phyloP scores from a whole-genome alignment of 2,329 filamentous ascomycete genomes.

The Fusarium sp. region DNA sequence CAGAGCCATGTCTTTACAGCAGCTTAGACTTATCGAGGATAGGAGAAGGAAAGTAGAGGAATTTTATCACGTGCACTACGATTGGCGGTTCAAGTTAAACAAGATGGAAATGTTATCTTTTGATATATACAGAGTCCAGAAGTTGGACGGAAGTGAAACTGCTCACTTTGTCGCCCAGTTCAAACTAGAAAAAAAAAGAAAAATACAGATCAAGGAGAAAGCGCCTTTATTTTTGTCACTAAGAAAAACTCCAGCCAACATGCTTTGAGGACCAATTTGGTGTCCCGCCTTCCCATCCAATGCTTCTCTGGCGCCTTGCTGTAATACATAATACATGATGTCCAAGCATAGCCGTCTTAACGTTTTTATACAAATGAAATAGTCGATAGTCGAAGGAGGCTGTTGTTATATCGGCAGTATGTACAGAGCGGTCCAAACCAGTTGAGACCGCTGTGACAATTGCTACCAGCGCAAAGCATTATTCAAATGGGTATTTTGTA shows the following conservation, averaged over 20 bases:
- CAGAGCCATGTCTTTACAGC: constrained; percentile 36
- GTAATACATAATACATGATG: constrained; percentile 36
- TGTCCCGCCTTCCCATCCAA: constrained; percentile 19
- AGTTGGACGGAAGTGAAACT: constrained; percentile 30
- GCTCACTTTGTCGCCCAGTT: constrained; percentile 4
- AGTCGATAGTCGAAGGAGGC: constrained; percentile 6
- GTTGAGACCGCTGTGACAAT: constrained; percentile 20
- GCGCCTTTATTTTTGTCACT: constrained; percentile 16
- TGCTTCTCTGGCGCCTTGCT: constrained; percentile 42
- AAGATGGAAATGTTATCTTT: constrained; percentile 29
- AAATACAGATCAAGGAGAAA: constrained; percentile 3
- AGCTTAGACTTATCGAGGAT: constrained; percentile 28
- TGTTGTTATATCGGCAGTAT: constrained; percentile 20
- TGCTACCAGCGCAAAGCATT: constrained; percentile 35
- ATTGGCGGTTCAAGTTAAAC: constrained; percentile 5
- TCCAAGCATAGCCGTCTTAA: constrained; percentile 30
- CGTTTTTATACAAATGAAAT: constrained; percentile 33
- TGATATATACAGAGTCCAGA: constrained; percentile 15
- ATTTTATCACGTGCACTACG: constrained; percentile 15
- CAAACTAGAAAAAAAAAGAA: constrained; percentile 7
- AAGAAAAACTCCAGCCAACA: constrained; percentile 35
- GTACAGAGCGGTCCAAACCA: constrained; percentile 26
- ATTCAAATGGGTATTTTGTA: constrained; percentile 17
- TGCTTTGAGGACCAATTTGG: constrained; percentile 22
- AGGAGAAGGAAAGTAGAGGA: constrained; percentile 1